Evolutionary conservation across 1,284 basidiomycete species (phyloP).

Genomic region (Agroathelia rolfsii): DNA sequence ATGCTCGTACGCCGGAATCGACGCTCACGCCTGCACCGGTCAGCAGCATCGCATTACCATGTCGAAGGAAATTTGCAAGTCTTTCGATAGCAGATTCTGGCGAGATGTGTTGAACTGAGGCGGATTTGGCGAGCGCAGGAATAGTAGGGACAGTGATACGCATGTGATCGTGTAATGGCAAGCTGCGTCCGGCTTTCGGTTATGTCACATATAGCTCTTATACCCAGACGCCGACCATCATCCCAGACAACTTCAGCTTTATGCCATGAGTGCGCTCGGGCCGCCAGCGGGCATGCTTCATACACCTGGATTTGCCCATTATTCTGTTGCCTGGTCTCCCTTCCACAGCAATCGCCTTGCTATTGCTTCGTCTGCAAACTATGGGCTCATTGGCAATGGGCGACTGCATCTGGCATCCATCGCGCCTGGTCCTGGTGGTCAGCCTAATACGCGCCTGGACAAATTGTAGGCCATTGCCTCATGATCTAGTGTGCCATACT

Average conservation of each 20-base stretch:
- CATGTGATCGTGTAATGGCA: conserved; percentile 31
- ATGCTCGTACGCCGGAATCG: conserved; percentile 85
- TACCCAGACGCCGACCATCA: not conserved
- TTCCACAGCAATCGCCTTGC: conserved; percentile 80
- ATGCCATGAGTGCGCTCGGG: conserved; percentile 33
- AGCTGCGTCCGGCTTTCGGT: not conserved
- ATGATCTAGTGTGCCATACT: conserved; percentile 6
- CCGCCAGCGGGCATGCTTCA: conserved; percentile 43
- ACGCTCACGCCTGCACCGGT: conserved; percentile 91
- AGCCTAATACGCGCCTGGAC: conserved; percentile 42
- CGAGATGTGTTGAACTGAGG: conserved; percentile 32
- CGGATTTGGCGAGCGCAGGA: conserved; percentile 40
- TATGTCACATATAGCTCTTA: conserved; percentile 4
- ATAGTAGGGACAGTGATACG: conserved; percentile 76
- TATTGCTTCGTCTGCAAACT: conserved; percentile 87
- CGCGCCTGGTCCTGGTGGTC: conserved; percentile 35
- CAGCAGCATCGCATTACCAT: conserved; percentile 63
- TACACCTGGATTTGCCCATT: conserved; percentile 84
- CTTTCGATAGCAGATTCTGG: conserved; percentile 50
- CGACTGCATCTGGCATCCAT: conserved; percentile 65
- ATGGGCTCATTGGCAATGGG: conserved; percentile 92
- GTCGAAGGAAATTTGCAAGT: conserved; percentile 55
- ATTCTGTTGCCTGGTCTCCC: conserved; percentile 84
- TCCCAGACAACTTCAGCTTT: conserved; percentile 3
- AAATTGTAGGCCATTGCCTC: conserved; percentile 47